Evolutionary conservation across 2,329 filamentous ascomycete genomes (phyloP), one percentile per base, ranked within the genome.

Genomic region (Fusarium clavum): DNA sequence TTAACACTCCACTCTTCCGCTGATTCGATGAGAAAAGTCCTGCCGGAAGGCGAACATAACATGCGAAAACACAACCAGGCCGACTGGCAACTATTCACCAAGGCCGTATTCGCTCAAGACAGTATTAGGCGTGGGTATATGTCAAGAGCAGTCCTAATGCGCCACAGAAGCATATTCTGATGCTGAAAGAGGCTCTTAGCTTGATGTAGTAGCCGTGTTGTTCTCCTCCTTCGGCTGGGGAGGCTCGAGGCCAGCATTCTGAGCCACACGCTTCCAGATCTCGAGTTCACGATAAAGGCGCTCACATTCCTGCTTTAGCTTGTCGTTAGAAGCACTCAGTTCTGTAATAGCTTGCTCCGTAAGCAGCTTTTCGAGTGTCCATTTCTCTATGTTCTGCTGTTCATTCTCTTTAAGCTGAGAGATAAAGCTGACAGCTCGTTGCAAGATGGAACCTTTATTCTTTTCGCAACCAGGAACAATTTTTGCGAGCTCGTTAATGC

Each of bases 391-490:
- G 79, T 97, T 97, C 70, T 96, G 92, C 18, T 92, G 89, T 79
- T 97, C 95, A 74, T 97, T 97, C 79, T 98, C 94, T 79, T 96
- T 97, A 41, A 99, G 87, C 77, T 98, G 94, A 13, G 90, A 92
- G 78, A 99, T 98, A 83, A 97, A 98, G 70, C 94, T 91, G 12
- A 98, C 95, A 0, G 96, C 94, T 34, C 95, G 93, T 78, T 97
- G 93, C 40, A 99, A 85, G 70, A 99, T 98, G 4, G 94, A 97
- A 1, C 96, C 96, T 82, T 99, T 99, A 85, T 99, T 98, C 86
- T 98, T 99, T 82, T 99, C 96, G 76, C 95, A 98, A 16, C 94
- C 94, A 0, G 96, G 96, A 1, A 99, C 96, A 72, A 99, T 97
- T 83, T 98, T 98, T 73, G 95, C 93, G 30, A 99, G 88, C 81